Evolutionary conservation across 768 basidiomycete species (phyloP), one percentile per base, ranked within the genome.

Genomic region (Amanita polypyramis): DNA sequence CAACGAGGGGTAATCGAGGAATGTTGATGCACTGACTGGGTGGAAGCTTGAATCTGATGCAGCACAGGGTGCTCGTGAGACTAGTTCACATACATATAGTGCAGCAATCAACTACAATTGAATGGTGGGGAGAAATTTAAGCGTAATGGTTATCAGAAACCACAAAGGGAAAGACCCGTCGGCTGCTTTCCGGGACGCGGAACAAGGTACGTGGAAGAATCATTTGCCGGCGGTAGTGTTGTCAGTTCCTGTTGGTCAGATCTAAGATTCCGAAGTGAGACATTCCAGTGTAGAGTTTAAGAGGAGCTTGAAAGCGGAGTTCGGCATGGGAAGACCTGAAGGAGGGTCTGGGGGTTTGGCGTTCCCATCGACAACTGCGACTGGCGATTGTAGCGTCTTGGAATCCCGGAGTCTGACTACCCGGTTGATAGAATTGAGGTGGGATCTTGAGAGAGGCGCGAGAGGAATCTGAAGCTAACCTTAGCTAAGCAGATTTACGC

Each of bases 401-500:
- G 50, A 45, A 45, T 44, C 32, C 36, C 32, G 11, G 35, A 9
- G 11, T 34, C 23, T 17, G 39, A 23, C 35, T 32, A 34, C 41
- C 47, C 52, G 46, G 52, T 51, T 51, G 32, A 45, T 49, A 36
- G 51, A 43, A 46, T 39, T 38, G 45, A 52, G 49, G 50, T 44
- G 49, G 49, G 39, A 37, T 21, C 9, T 36, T n/a, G 17, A 42
- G 32, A 32, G 29, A 21, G 27, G 35, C 20, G n/a, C 30, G 29
- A 40, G 37, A 33, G 46, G 21, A 17, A 42, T 23, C n/a, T 40
- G 11, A 19, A n/a, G 37, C 51, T 54, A 51, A 55, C 51, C 61
- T 68, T 65, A 67, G 52, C 62, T 71, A 69, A 71, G 65, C 69
- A 68, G 55, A 54, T 61, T 64, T 65, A 63, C 58, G 59, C 51